Conservation (phyloP, 2,329 filamentous ascomycete genomes). For the Lasiodiplodia sp. region DNA sequence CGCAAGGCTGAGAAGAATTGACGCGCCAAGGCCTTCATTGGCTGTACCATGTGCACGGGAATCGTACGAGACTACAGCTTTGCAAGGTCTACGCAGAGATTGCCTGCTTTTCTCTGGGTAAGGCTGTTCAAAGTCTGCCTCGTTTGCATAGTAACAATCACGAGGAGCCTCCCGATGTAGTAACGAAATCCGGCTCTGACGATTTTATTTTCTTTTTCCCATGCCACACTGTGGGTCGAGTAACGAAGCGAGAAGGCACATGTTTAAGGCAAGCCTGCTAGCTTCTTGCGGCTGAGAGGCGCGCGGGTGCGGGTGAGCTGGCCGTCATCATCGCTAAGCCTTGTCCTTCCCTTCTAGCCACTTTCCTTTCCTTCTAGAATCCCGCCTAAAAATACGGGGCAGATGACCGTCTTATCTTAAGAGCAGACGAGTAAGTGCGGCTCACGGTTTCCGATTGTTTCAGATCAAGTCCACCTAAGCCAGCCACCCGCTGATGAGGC, state of each 20-base stretch:
- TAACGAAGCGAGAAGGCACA: neutral
- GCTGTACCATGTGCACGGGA: neutral
- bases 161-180: neutral
- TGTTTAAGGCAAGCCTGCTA: neutral
- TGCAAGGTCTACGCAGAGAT: neutral
- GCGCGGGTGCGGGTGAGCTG: neutral
- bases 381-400: neutral
- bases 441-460: neutral
- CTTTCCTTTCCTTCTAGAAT: slow-evolving; percentile 1
- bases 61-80: neutral
- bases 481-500: slow-evolving; percentile 7
- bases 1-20: neutral
- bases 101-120: neutral
- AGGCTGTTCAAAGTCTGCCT: neutral
- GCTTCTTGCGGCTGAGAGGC: neutral
- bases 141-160: neutral
- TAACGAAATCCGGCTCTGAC: neutral
- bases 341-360: neutral
- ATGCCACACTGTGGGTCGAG: neutral
- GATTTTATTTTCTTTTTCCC: neutral
- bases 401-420: neutral
- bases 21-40: neutral
- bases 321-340: slow-evolving; percentile 1
- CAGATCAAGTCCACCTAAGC: neutral
- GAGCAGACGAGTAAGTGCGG: neutral